Conservation (phyloP, 2,329 filamentous ascomycete genomes). For the Ophiostoma pallidulum region DNA sequence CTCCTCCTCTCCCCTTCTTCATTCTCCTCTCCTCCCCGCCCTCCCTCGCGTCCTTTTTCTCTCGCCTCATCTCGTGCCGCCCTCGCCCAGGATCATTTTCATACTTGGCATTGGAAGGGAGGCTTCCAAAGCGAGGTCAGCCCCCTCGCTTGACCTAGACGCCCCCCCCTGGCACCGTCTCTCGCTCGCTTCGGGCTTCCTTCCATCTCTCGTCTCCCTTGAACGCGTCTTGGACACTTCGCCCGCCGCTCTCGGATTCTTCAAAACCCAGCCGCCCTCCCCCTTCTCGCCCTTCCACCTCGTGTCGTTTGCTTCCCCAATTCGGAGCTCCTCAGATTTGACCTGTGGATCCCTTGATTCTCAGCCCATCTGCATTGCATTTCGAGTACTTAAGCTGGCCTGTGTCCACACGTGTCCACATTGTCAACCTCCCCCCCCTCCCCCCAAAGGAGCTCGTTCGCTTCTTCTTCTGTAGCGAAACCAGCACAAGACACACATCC, state of each 20-base stretch:
- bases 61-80: background rate
- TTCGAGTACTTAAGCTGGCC: conserved; percentile 1
- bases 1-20: background rate
- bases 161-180: background rate
- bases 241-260: background rate
- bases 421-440: background rate
- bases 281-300: background rate
- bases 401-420: conserved; percentile 12
- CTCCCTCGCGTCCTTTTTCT: background rate
- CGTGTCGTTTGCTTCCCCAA: background rate
- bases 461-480: background rate
- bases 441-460: background rate
- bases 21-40: background rate
- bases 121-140: background rate
- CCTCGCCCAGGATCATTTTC: no score
- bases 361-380: background rate
- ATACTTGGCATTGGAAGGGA: background rate
- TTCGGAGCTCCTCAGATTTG: conserved; percentile 2
- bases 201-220: background rate
- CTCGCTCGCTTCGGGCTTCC: background rate
- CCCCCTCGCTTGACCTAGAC: background rate
- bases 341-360: conserved; percentile 4
- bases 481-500: background rate
- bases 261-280: background rate
- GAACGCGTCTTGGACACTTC: background rate